Evolutionary conservation across 192 early-diverging fungal genomes (phyloP).

Genomic region (Backusella westeae): DNA sequence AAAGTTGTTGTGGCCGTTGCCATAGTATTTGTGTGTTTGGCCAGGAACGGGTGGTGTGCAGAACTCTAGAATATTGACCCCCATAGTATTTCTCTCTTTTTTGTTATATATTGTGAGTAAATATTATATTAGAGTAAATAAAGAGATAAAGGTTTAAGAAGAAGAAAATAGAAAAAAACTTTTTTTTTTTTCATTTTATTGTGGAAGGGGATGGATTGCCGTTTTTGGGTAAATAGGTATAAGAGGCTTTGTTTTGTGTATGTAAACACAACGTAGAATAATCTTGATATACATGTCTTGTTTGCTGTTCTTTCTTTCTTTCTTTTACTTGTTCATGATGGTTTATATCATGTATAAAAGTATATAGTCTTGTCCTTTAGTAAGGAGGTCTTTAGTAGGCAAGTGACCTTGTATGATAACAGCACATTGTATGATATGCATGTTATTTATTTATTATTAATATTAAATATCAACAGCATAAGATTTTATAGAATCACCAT

Average conservation of each 20-base stretch:
- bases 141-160: background rate
- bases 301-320: background rate
- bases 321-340: background rate
- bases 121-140: background rate
- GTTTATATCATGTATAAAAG: background rate
- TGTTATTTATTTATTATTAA: background rate
- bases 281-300: background rate
- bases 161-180: background rate
- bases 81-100: background rate
- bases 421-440: background rate
- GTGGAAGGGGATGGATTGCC: background rate
- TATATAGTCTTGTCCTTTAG: background rate
- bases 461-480: too few relatives aligned
- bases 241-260: too few relatives aligned
- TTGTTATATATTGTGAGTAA: too few relatives aligned
- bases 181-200: background rate
- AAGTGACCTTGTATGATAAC: background rate
- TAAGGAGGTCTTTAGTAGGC: background rate
- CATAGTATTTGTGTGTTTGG: slow-evolving; percentile 54
- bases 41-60: slow-evolving; percentile 57
- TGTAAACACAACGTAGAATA: background rate
- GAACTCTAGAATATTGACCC: slow-evolving; percentile 37
- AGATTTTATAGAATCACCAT: too few relatives aligned
- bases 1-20: slow-evolving; percentile 45
- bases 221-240: background rate